Conservation (phyloP, 371 early-diverging fungal genomes). For the Rhizopus arrhizus region DNA sequence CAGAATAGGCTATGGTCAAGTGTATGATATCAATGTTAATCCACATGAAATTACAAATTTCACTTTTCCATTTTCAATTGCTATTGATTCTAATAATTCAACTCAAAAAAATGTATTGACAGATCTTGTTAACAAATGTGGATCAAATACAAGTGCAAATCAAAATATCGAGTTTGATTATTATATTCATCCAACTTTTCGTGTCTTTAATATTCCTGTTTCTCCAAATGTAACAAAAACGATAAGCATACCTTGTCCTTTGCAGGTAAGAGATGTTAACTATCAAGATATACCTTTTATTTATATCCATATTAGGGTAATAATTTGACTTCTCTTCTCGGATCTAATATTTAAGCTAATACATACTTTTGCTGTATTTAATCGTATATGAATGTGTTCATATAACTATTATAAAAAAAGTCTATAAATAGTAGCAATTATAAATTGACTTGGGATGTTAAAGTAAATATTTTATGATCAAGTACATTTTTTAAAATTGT, state of each 20-base stretch:
- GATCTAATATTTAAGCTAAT: too few species aligned
- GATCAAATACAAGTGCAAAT: slow-evolving; percentile 32
- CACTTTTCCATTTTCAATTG: slow-evolving; percentile 49
- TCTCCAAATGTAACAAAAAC: slow-evolving; percentile 39
- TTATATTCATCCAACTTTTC: slow-evolving; percentile 49
- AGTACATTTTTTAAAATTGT: too few species aligned
- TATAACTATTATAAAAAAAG: too few species aligned
- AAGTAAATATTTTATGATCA: too few species aligned
- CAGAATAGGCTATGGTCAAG: slow-evolving; percentile 53
- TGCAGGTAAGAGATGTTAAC: slow-evolving; percentile 1
- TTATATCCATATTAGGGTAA: too few species aligned
- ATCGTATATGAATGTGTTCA: too few species aligned
- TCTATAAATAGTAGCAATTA: too few species aligned
- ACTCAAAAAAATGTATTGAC: slow-evolving; percentile 40
- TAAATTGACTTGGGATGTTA: too few species aligned
- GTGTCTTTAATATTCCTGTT: slow-evolving; percentile 44
- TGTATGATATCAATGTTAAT: slow-evolving; percentile 46
- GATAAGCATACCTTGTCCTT: slow-evolving; percentile 34
- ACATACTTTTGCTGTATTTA: too few species aligned
- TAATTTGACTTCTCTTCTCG: too few species aligned
- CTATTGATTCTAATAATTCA: slow-evolving; percentile 34
- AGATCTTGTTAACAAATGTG: slow-evolving; percentile 54
- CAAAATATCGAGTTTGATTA: slow-evolving; percentile 48
- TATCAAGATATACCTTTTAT: too few species aligned
- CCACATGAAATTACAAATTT: slow-evolving; percentile 41